Conservation (phyloP, 2,329 filamentous ascomycete genomes). For the Pseudogymnoascus sp. region DNA sequence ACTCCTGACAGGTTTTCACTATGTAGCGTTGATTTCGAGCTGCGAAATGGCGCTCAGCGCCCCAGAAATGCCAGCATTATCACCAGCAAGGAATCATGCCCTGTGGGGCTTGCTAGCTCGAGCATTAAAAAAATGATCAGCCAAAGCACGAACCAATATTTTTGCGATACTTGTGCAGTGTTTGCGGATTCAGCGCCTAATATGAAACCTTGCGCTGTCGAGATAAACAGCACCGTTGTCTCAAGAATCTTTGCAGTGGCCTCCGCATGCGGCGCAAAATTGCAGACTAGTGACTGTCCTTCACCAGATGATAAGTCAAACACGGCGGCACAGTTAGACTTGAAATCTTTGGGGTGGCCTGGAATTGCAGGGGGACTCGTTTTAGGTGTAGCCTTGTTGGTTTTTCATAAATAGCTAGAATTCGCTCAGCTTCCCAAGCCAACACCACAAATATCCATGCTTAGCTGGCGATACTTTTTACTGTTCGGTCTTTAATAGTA, state of each 20-base stretch:
- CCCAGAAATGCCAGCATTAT: neutral
- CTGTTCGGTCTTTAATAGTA: too few relatives aligned
- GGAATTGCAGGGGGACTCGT: neutral
- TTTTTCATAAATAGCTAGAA: neutral
- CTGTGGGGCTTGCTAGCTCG: neutral
- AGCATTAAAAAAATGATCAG: neutral
- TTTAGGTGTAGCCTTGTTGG: neutral
- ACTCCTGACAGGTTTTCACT: neutral
- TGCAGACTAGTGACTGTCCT: neutral
- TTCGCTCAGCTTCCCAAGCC: neutral
- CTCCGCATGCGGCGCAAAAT: neutral
- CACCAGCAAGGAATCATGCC: neutral
- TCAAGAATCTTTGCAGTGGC: neutral
- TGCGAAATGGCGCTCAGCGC: neutral
- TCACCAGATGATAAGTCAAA: neutral
- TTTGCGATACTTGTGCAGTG: neutral
- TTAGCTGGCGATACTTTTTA: too few relatives aligned
- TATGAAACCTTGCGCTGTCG: neutral
- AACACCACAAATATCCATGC: too few relatives aligned
- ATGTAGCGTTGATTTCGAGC: neutral
- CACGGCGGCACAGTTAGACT: neutral
- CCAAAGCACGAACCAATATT: neutral
- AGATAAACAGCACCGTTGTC: neutral
- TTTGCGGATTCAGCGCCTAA: neutral
- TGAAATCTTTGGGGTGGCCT: neutral